Base-by-base conservation (phyloP, 2,329 filamentous ascomycete genomes). In the Graphilbum fragrans region DNA sequence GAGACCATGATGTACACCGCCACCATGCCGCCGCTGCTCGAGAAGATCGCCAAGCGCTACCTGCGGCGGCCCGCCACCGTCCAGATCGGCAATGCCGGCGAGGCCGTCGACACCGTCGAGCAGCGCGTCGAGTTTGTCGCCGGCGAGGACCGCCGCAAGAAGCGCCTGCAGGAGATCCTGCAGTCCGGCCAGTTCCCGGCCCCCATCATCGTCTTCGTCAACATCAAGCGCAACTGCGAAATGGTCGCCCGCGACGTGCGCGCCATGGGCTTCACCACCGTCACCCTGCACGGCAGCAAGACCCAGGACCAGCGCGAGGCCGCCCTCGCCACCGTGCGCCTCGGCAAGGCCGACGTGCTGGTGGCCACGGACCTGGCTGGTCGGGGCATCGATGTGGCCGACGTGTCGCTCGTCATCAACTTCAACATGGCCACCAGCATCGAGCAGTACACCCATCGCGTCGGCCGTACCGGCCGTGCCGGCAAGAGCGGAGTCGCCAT, bases 1-100 rank as follows among this genome's bases (percentile, higher is more conserved):
- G 90, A 98, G 61, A 98, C 92, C 0, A 98, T 98, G 92, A 98
- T 98, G 92, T 98, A 96, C 76, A 96, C 92, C 49, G 92, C 92
- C 41, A 98, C 92, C 22, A 98, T 98, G 92, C 88, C 92, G 2
- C 66, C 84, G 0, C 77, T 84, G 0, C 85, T 98, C 16, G 92
- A 98, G 58, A 84, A 85, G 47, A 96, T 98, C 49, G 92, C 92
- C n/a, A 82, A 88, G 53, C 94, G 94, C 58, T 98, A 98, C 57
- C 77, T 96, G 16, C 83, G 90, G 1, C 78, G 92, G 12, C 92
- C 92, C 0, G 92, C 92, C 18, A 92, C 88, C 39, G 87, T 95
- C 32, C 94, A 84, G 0, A 96, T 98, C 49, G 92, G 92, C 48
- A 94, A 93, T 54, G 77, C 80, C 1, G 92, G 92, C 53, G 90